phyloP scores from a whole-genome alignment of 768 basidiomycete genomes.

The Boletus tylopilopsis region DNA sequence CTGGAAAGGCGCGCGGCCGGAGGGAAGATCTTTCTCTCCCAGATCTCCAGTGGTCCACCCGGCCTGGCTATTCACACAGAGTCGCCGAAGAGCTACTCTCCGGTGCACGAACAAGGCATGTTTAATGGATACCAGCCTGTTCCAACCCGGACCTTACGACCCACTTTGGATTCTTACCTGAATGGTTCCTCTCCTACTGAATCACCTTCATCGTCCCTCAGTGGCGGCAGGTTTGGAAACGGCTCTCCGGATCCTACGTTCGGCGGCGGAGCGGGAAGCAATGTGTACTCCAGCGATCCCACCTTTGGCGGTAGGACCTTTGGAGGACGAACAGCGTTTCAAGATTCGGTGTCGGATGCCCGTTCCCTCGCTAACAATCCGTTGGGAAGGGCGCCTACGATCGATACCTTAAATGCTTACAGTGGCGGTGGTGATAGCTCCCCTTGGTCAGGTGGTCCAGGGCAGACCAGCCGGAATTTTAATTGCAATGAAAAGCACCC shows the following conservation, averaged over 20 bases:
- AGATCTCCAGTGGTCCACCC: slow-evolving; percentile 46
- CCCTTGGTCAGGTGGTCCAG: slow-evolving; percentile 34
- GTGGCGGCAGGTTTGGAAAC: slow-evolving; percentile 58
- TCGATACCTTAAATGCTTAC: slow-evolving; percentile 40
- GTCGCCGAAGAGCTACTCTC: slow-evolving; percentile 44
- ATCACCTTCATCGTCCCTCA: slow-evolving; percentile 71
- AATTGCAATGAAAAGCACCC: slow-evolving; percentile 19
- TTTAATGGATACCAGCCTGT: slow-evolving; percentile 62
- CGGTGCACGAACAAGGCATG: slow-evolving; percentile 34
- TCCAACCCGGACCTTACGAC: slow-evolving; percentile 55
- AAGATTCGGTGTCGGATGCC: slow-evolving; percentile 40
- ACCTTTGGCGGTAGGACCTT: slow-evolving; percentile 32
- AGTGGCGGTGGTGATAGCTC: slow-evolving; percentile 27
- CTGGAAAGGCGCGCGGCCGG: slow-evolving; percentile 48
- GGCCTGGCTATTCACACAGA: slow-evolving; percentile 49
- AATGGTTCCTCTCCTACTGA: slow-evolving; percentile 55
- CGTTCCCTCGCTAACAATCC: slow-evolving; percentile 33
- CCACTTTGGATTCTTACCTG: slow-evolving; percentile 64
- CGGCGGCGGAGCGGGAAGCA: slow-evolving; percentile 41
- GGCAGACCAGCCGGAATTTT: slow-evolving; percentile 19
- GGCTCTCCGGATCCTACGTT: slow-evolving; percentile 67
- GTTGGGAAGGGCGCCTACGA: slow-evolving; percentile 29
- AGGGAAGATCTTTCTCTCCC: slow-evolving; percentile 64
- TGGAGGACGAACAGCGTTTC: slow-evolving; percentile 35
- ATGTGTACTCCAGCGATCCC: slow-evolving; percentile 37